phyloP scores from a whole-genome alignment of 108 stramenopile species.

The Nitzschia palea region DNA sequence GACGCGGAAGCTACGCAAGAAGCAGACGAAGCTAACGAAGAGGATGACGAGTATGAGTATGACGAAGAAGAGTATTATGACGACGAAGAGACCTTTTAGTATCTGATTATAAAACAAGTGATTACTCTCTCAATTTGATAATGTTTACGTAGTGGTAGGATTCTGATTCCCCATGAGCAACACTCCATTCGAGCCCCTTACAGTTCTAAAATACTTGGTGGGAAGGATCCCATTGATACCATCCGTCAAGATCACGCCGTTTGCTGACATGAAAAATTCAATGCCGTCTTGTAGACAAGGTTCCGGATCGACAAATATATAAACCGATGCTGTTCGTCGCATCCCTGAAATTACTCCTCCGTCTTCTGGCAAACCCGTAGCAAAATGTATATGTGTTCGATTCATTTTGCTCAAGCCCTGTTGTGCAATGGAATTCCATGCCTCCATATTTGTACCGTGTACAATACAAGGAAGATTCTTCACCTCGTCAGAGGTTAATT shows the following conservation, averaged over 20 bases:
- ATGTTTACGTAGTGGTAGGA: neutral
- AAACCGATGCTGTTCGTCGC: slow-evolving; percentile 61
- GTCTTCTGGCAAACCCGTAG: slow-evolving; percentile 59
- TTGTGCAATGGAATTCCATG: slow-evolving; percentile 63
- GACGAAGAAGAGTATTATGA: slow-evolving; percentile 60
- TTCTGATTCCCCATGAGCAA: slow-evolving; percentile 10
- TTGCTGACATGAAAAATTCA: slow-evolving; percentile 65
- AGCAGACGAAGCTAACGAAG: slow-evolving; percentile 19
- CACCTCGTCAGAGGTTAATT: slow-evolving; percentile 52
- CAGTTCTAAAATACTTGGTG: slow-evolving; percentile 62
- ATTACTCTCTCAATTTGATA: neutral
- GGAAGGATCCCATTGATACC: slow-evolving; percentile 75
- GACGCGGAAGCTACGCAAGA: neutral
- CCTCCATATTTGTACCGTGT: slow-evolving; percentile 70
- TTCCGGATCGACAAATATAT: slow-evolving; percentile 63
- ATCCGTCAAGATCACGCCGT: slow-evolving; percentile 74
- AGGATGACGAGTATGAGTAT: slow-evolving; percentile 44
- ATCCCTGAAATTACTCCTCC: slow-evolving; percentile 81
- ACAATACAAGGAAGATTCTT: slow-evolving; percentile 45
- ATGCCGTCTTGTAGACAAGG: slow-evolving; percentile 67
- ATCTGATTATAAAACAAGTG: neutral
- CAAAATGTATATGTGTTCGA: slow-evolving; percentile 86
- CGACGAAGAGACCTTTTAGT: slow-evolving; percentile 45
- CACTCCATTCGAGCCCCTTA: slow-evolving; percentile 34
- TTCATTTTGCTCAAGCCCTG: slow-evolving; percentile 70